phyloP scores from a whole-genome alignment of 148 eudicot genomes.

The Gaultheria prostrata region DNA sequence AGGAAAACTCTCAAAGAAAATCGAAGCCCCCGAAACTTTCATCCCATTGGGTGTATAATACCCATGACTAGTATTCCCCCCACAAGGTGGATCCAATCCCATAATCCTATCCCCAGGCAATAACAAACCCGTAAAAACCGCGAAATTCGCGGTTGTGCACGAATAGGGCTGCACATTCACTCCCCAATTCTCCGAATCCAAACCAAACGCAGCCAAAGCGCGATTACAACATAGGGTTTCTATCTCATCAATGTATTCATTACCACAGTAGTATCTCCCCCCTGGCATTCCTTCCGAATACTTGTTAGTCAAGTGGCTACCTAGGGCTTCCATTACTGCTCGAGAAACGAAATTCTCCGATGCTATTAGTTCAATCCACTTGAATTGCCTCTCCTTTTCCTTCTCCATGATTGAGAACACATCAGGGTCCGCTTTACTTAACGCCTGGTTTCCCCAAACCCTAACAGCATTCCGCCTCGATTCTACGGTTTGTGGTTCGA shows the following conservation, averaged over 20 bases:
- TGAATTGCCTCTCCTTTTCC: constrained; percentile 74
- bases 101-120: constrained; percentile 84
- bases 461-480: constrained; percentile 45
- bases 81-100: constrained; percentile 89
- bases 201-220: constrained; percentile 74
- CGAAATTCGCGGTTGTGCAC: constrained; percentile 85
- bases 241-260: constrained; percentile 81
- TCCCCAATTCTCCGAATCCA: constrained; percentile 71
- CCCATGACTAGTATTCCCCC: constrained; percentile 90
- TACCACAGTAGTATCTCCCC: constrained; percentile 82
- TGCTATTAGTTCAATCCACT: constrained; percentile 82
- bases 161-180: constrained; percentile 96
- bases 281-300: constrained; percentile 94
- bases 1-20: constrained; percentile 84
- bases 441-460: constrained; percentile 69
- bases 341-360: constrained; percentile 92
- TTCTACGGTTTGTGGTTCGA: constrained; percentile 48
- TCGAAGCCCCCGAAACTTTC: constrained; percentile 90
- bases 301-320: constrained; percentile 81
- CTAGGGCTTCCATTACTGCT: constrained; percentile 91
- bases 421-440: constrained; percentile 70
- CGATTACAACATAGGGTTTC: constrained; percentile 71
- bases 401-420: constrained; percentile 65
- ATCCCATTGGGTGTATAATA: constrained; percentile 84
- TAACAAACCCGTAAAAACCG: constrained; percentile 79